These are phyloP conservation scores for Colletotrichum australisinense DNA, from an alignment of 2,329 filamentous ascomycete species.

Conservation along the genomic window DNA sequence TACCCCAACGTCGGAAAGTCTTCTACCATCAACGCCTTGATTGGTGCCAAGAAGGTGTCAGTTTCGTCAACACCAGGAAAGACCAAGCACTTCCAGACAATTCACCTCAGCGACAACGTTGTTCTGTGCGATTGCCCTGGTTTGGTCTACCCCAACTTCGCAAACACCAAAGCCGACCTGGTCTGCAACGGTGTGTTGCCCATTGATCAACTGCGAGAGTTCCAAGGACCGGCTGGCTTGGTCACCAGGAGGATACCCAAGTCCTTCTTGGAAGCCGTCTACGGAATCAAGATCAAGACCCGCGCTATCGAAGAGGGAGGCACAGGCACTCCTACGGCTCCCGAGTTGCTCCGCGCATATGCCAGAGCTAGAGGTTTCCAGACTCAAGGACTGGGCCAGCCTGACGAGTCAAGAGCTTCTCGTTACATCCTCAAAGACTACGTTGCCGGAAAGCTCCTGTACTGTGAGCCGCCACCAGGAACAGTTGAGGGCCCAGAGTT, in stretches of 20 bases:
- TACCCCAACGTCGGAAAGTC: slow-evolving; percentile 99
- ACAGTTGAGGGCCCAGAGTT: slow-evolving; percentile 80
- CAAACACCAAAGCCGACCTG: slow-evolving; percentile 94
- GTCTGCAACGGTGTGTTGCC: slow-evolving; percentile 95
- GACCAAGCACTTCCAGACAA: slow-evolving; percentile 99
- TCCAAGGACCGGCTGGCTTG: slow-evolving; percentile 85
- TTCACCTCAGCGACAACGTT: slow-evolving; percentile 90
- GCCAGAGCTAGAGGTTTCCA: slow-evolving; percentile 91
- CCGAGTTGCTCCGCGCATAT: slow-evolving; percentile 87
- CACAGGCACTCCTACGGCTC: slow-evolving; percentile 84
- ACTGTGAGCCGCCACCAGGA: slow-evolving; percentile 85
- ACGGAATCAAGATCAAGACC: slow-evolving; percentile 89
- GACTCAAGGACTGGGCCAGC: slow-evolving; percentile 88
- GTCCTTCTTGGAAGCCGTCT: slow-evolving; percentile 89
- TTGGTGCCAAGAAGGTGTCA: slow-evolving; percentile 97
- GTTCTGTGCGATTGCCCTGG: slow-evolving; percentile 97
- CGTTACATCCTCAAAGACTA: slow-evolving; percentile 95
- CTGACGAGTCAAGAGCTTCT: slow-evolving; percentile 92
- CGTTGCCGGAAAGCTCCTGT: slow-evolving; percentile 94
- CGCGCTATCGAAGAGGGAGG: slow-evolving; percentile 91
- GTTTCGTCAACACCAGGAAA: slow-evolving; percentile 98
- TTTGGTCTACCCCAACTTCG: slow-evolving; percentile 98
- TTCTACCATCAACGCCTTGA: slow-evolving; percentile 98
- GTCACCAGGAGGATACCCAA: slow-evolving; percentile 89
- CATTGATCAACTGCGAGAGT: slow-evolving; percentile 96